Conservation (phyloP, 345 rosid species). For the Nasturtium officinale region DNA sequence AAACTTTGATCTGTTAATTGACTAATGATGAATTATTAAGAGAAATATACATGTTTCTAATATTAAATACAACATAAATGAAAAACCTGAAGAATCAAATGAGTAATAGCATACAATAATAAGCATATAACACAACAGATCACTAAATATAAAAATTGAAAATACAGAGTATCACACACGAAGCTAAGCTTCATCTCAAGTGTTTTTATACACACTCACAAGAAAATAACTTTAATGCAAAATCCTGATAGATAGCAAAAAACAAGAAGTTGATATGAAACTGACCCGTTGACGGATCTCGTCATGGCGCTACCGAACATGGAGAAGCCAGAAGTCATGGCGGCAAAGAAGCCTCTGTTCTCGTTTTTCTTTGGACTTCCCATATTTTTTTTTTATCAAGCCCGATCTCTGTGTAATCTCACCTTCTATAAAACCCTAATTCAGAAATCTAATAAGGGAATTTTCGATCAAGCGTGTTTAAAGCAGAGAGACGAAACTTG, state of each 20-base stretch:
- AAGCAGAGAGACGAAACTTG: conserved; percentile 22
- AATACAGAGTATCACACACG: conserved; percentile 15
- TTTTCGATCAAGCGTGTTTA: conserved; percentile 23
- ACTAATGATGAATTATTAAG: conserved; percentile 20
- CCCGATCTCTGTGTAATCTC: conserved; percentile 17
- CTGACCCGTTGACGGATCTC: conserved; percentile 69
- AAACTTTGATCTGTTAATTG: conserved; percentile 15
- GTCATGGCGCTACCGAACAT: conserved; percentile 67
- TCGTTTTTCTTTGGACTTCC: conserved; percentile 60
- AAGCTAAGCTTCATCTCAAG: conserved; percentile 5
- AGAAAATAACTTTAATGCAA: background rate
- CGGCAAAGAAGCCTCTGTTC: conserved; percentile 64
- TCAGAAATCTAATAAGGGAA: conserved; percentile 10
- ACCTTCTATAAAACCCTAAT: conserved; percentile 1
- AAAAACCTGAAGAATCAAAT: conserved; percentile 24
- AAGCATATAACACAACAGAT: conserved; percentile 11
- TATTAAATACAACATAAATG: conserved; percentile 23
- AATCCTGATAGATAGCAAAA: background rate
- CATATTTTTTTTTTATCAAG: conserved; percentile 33
- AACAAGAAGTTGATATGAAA: background rate
- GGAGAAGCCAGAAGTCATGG: conserved; percentile 70
- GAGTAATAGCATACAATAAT: conserved; percentile 5
- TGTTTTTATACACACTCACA: background rate
- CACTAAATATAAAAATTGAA: background rate
- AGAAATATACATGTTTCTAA: conserved; percentile 33